A percentile compares a stretch with the other conserved stretches of the same genome.
These are phyloP conservation scores for Nothophaeocryptopus gaeumannii DNA, from an alignment of 2,329 filamentous ascomycete species.

Conservation along the genomic window DNA sequence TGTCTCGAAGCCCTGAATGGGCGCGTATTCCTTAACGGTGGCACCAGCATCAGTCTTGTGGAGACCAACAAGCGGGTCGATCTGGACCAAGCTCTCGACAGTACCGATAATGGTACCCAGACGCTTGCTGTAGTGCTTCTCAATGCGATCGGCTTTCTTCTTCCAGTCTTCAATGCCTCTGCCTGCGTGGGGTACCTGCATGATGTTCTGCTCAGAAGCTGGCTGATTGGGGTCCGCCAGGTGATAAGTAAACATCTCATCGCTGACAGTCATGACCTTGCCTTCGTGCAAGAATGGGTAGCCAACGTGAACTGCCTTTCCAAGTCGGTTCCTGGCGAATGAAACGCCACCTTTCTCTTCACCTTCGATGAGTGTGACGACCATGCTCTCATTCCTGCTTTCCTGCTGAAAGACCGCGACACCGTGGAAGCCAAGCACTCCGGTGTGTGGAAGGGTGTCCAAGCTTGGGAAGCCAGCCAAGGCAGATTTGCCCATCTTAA, in stretches of 20 bases:
- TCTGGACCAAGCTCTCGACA: constrained; percentile 85
- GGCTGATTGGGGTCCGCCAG: constrained; percentile 55
- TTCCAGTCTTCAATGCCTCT: constrained; percentile 78
- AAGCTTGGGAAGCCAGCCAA: constrained; percentile 90
- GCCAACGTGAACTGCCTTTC: constrained; percentile 82
- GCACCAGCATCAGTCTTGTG: constrained; percentile 87
- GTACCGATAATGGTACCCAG: constrained; percentile 82
- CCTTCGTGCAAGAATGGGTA: constrained; percentile 96
- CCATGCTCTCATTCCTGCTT: constrained; percentile 93
- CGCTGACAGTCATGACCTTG: constrained; percentile 81
- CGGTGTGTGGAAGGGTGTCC: constrained; percentile 79
- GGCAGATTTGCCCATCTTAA: constrained; percentile 76
- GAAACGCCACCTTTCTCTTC: constrained; percentile 68
- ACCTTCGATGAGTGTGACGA: constrained; percentile 76
- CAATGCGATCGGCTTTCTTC: constrained; percentile 78
- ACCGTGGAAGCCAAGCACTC: constrained; percentile 78
- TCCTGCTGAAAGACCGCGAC: constrained; percentile 95
- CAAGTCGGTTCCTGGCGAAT: constrained; percentile 73
- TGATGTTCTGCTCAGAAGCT: constrained; percentile 49
- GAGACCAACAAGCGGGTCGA: constrained; percentile 90
- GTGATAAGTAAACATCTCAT: constrained; percentile 88
- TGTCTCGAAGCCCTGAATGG: constrained; percentile 78
- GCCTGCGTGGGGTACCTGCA: constrained; percentile 68
- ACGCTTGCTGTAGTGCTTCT: constrained; percentile 84
- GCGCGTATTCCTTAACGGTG: constrained; percentile 86